Conservation (phyloP, 129 eudicot genomes). For the Flaveria bidentis region DNA sequence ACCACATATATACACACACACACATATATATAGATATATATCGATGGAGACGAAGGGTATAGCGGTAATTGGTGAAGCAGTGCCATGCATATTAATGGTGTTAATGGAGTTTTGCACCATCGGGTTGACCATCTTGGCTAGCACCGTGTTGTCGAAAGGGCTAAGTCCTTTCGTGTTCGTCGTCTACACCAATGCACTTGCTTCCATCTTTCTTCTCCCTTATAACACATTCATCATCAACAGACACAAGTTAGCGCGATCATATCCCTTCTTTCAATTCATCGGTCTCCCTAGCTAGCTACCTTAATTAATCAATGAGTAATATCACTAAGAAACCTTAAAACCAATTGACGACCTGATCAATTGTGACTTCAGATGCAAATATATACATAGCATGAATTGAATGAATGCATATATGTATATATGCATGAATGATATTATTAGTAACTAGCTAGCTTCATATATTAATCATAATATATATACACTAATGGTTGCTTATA, state of each 20-base stretch:
- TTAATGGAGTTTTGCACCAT: slow-evolving; percentile 61
- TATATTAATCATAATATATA: background rate
- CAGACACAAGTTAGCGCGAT: slow-evolving; percentile 27
- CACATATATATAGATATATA: background rate
- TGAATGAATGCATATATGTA: too few species aligned
- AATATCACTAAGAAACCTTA: too few species aligned
- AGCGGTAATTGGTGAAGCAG: slow-evolving; percentile 29
- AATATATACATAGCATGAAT: too few species aligned
- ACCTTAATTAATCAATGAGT: too few species aligned
- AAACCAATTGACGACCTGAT: too few species aligned
- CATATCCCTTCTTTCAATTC: background rate
- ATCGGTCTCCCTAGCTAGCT: background rate
- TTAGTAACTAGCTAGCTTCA: background rate
- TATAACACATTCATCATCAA: slow-evolving; percentile 42
- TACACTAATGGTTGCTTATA: background rate
- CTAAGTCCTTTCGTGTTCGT: slow-evolving; percentile 81
- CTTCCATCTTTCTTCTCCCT: slow-evolving; percentile 61
- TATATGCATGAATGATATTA: too few species aligned
- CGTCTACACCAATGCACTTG: slow-evolving; percentile 67
- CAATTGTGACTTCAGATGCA: too few species aligned
- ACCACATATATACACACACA: background rate
- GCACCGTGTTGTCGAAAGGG: slow-evolving; percentile 59
- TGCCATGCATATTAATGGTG: slow-evolving; percentile 55
- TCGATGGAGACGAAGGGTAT: slow-evolving; percentile 18
- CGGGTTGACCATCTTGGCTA: slow-evolving; percentile 67